Evolutionary conservation across 2,329 filamentous ascomycete species (phyloP), one percentile per base, ranked within the genome.

Genomic region (Fusarium brevicatenulatum): DNA sequence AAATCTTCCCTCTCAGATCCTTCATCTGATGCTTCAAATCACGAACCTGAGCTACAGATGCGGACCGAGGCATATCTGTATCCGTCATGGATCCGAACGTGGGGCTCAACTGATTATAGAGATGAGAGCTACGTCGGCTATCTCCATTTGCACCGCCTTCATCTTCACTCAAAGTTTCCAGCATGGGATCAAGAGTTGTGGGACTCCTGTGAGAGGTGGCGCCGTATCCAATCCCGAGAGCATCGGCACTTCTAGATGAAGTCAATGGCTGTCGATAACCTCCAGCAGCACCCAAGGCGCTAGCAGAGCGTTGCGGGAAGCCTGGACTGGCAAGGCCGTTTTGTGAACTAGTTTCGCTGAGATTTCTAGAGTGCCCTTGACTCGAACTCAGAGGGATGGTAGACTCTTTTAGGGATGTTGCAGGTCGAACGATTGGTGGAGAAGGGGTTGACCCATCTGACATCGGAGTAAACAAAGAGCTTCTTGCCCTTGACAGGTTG

Each of bases 1-100:
- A 95, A 40, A 97, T 95, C 77, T 94, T 94, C 67, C 93, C 93
- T 78, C 95, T 95, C 52, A 97, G 86, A 59, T 93, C 94, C 63
- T 92, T 91, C 89, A 97, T 93, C 80, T 97, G 94, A 73, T 94
- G 92, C 68, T 94, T 93, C 47, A 97, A 85, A 57, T 89, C 88
- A 13, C 91, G 90, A 78, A 93, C 90, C 77, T 93, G 91, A 19
- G 91, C 87, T n/a, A 90, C 90, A 2, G 94, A 95, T 19, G 90
- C 86, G 6, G 93, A 91, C 23, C 93, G 88, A 32, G 88, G 88
- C 13, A 92, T 81, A 2, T 85, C 86, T 47, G 85, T 83, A 15
- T 86, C 84, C n/a, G 78, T 77, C 40, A 77, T 83, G 2, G 81
- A 76, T 56, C 86, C 83, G 54, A 83, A 84, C 0, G 83, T 84